Evolutionary conservation across 2,329 filamentous ascomycete genomes (phyloP).

Genomic region (Gnomoniopsis smithogilvyi): DNA sequence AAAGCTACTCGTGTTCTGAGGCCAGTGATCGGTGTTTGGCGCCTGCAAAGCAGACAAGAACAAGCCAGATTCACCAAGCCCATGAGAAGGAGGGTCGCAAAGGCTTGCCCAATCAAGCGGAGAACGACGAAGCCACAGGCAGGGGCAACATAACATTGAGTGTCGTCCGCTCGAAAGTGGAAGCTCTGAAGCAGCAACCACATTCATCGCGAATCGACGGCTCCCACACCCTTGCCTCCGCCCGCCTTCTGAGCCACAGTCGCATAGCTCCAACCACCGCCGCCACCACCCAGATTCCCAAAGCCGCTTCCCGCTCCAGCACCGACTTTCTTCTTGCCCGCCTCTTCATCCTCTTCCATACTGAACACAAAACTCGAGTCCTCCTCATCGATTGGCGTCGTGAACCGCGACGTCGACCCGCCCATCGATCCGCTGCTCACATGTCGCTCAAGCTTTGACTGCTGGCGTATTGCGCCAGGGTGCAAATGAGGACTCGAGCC

Average conservation of each 20-base stretch:
- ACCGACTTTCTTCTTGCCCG: slow-evolving; percentile 30
- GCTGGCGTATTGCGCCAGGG: slow-evolving; percentile 40
- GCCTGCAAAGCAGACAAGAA: too few relatives aligned
- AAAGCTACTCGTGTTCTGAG: too few relatives aligned
- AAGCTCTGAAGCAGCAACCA: neutral
- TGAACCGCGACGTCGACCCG: slow-evolving; percentile 53
- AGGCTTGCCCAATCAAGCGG: too few relatives aligned
- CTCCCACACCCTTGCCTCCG: slow-evolving; percentile 7
- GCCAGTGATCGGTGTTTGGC: too few relatives aligned
- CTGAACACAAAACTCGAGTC: slow-evolving; percentile 62
- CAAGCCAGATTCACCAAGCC: too few relatives aligned
- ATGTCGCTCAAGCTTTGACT: slow-evolving; percentile 49
- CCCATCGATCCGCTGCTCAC: slow-evolving; percentile 56
- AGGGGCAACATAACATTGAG: too few relatives aligned
- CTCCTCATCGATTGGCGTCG: slow-evolving; percentile 64
- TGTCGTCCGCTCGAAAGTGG: neutral
- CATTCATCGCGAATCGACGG: slow-evolving; percentile 15
- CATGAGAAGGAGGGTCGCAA: too few relatives aligned
- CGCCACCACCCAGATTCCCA: slow-evolving; percentile 26
- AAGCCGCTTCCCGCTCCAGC: slow-evolving; percentile 49
- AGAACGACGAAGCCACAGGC: too few relatives aligned
- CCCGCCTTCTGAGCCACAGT: slow-evolving; percentile 21
- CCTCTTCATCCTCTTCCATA: slow-evolving; percentile 62
- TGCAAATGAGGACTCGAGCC: slow-evolving; percentile 48
- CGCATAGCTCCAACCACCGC: slow-evolving; percentile 40